Percentiles rank a stretch among this genome's conserved stretches.
These are phyloP conservation scores for Hanseniaspora sp. DNA, from an alignment of 1,139 yeast species.

Conservation along the genomic window DNA sequence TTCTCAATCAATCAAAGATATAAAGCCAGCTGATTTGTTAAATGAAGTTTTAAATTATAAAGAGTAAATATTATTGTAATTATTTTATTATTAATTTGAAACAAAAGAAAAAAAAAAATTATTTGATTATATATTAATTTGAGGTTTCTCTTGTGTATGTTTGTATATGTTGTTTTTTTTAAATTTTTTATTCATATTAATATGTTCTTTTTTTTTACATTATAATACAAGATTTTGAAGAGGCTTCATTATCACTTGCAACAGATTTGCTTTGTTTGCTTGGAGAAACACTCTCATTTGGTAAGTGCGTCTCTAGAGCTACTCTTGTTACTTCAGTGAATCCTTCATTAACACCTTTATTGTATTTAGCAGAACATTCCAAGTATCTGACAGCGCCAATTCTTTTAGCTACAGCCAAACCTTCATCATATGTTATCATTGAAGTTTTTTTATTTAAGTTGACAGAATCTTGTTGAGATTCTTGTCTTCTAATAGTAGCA, in stretches of 20 bases:
- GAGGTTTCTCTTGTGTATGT: too few species aligned
- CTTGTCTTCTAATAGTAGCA: constrained; percentile 20
- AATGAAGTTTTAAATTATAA: constrained; percentile 6
- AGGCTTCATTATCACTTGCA: constrained; percentile 2
- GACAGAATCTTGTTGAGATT: constrained; percentile 21
- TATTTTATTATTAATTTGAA: not conserved
- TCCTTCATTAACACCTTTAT: constrained; percentile 92
- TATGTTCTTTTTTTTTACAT: constrained; percentile 26
- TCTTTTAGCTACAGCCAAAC: constrained; percentile 71
- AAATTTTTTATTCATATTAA: not conserved
- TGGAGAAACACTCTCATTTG: constrained; percentile 22
- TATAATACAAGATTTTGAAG: constrained; percentile 28
- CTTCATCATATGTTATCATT: constrained; percentile 71
- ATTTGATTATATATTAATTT: not conserved
- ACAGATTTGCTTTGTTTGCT: constrained; percentile 21
- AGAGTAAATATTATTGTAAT: not conserved
- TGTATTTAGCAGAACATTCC: constrained; percentile 89
- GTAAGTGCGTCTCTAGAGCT: constrained; percentile 58
- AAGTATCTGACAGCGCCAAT: constrained; percentile 77
- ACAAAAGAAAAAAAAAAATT: too few species aligned
- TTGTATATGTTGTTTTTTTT: not conserved
- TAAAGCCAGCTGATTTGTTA: not conserved
- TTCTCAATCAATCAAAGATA: not conserved
- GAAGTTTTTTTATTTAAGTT: constrained; percentile 26
- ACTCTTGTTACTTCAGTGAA: constrained; percentile 96